A percentile compares a stretch with the other conserved stretches of the same genome.
These are phyloP conservation scores for Monosporascus cannonballus DNA, from an alignment of 2,329 filamentous ascomycete species.

Conservation along the genomic window DNA sequence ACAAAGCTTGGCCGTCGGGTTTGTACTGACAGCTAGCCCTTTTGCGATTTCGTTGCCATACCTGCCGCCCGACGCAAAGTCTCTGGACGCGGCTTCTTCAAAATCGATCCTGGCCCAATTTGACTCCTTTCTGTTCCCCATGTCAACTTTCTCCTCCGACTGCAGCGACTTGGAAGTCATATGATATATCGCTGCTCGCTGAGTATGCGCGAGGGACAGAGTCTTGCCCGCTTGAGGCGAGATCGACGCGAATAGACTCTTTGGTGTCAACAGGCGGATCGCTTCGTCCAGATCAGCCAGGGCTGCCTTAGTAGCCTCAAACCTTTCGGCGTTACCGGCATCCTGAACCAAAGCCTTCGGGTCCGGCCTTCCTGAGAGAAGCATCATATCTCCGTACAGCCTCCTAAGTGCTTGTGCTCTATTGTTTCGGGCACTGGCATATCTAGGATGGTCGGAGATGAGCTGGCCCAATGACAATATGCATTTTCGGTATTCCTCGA, in stretches of 20 bases:
- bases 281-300: constrained; percentile 51
- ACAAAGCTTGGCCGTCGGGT: constrained; percentile 64
- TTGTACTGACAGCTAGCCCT: constrained; percentile 56
- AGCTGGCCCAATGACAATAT: constrained; percentile 47
- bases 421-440: constrained; percentile 71
- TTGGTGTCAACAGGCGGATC: constrained; percentile 53
- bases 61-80: constrained; percentile 58
- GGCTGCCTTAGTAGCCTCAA: constrained; percentile 31
- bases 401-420: constrained; percentile 61
- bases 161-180: constrained; percentile 47
- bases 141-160: constrained; percentile 27
- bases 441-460: constrained; percentile 52
- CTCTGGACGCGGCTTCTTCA: constrained; percentile 55
- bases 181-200: constrained; percentile 61
- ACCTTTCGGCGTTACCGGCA: constrained; percentile 31
- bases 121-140: constrained; percentile 38
- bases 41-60: constrained; percentile 62
- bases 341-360: constrained; percentile 36
- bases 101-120: constrained; percentile 49
- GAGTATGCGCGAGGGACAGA: constrained; percentile 64
- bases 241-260: constrained; percentile 42
- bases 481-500: constrained; percentile 40
- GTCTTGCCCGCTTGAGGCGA: constrained; percentile 61
- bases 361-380: constrained; percentile 35
- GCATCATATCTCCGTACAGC: constrained; percentile 54